Evolutionary conservation across 2,329 filamentous ascomycete species (phyloP).

Genomic region (Colletotrichum australisinense): DNA sequence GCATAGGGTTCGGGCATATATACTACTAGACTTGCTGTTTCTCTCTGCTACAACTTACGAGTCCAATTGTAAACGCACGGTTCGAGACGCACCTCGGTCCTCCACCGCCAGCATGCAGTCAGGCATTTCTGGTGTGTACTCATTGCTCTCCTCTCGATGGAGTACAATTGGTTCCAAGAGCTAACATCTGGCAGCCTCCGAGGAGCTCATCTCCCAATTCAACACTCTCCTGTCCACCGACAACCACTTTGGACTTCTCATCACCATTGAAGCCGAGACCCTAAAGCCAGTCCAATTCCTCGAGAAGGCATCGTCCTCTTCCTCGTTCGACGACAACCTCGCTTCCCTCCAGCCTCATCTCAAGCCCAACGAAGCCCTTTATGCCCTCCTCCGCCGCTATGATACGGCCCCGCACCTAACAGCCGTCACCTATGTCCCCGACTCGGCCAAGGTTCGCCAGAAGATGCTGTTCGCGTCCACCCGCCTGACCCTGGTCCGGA

Average conservation of each 20-base stretch:
- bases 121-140: conserved; percentile 74
- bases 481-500: conserved; percentile 78
- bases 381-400: conserved; percentile 79
- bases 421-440: conserved; percentile 83
- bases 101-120: conserved; percentile 72
- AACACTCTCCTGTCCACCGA: conserved; percentile 72
- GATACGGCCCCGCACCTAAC: conserved; percentile 68
- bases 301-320: conserved; percentile 63
- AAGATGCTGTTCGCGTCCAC: conserved; percentile 90
- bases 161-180: not conserved
- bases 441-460: conserved; percentile 81
- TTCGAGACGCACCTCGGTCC: not conserved
- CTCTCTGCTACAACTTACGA: not conserved
- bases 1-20: not conserved
- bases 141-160: not conserved
- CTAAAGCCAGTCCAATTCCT: conserved; percentile 69
- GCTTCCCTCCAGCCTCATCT: conserved; percentile 71
- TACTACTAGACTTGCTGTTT: too few relatives aligned
- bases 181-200: conserved; percentile 66
- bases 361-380: conserved; percentile 74
- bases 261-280: conserved; percentile 76
- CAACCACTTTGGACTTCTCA: conserved; percentile 76
- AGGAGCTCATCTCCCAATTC: conserved; percentile 82
- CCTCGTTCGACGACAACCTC: conserved; percentile 74
- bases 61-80: not conserved